Base-by-base conservation (phyloP, 1,139 yeast species). In the Hemisphaericaspora lyxosophila region DNA sequence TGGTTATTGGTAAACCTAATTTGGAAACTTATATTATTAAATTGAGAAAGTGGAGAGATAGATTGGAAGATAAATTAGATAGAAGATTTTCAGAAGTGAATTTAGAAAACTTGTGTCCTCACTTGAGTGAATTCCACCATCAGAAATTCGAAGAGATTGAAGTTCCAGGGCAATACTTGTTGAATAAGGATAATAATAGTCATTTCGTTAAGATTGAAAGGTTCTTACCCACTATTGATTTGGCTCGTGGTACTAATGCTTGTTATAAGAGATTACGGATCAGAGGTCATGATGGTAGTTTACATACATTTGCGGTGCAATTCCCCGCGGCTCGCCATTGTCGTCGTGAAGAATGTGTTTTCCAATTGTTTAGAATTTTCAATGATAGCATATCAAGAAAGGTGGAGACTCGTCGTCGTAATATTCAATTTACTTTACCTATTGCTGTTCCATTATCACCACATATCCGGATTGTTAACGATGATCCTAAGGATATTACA, bases 241-340 rank as follows among this genome's bases (percentile, higher is more conserved):
- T 89, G 49, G 87, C 90, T 5, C 79, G 98, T 44, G 95, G 96
- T 2, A 83, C 94, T 5, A 88, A 88, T 45, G 85, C 92, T n/a
- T 90, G 97, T 51, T 88, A 87, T 62, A 85, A 92, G 58, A 76
- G 97, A 33, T 71, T 94, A 47, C 85, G 88, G 42, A 87, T 94
- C 37, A 78, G 97, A 38, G 98, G 97, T 7, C 87, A 87, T 52
- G 97, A 92, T 59, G 98, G 97, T 47, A 80, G 89, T 46, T 63
- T 85, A 41, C 96, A 92, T 60, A 80, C 92, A 32, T 94, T 92
- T 71, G 95, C 96, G 1, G 95, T 94, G 13, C 98, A 94, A 64
- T 90, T 86, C 62, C 98, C 99, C 4, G 96, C 98, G 13, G 97
- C 96, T 8, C 81, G 98, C 51, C 97, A 92, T 54, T 88, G 96